These are phyloP conservation scores for Rhodotorula sp. DNA, from an alignment of 1,284 basidiomycete species.

Conservation along the genomic window DNA sequence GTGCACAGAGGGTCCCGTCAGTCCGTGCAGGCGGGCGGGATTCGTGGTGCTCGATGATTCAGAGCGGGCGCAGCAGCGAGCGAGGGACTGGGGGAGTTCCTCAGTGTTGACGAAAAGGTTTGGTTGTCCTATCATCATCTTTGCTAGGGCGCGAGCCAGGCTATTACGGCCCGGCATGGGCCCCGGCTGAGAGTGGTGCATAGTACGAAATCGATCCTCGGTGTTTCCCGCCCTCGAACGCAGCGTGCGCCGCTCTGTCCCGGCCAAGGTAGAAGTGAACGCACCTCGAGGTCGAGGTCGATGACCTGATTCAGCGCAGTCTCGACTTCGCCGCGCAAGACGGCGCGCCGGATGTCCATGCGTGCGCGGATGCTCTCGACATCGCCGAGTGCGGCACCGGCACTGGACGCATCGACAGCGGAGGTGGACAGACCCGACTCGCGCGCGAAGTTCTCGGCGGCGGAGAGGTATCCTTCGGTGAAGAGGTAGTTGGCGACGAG, in stretches of 20 bases:
- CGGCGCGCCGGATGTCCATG: conserved; percentile 88
- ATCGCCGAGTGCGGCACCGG: conserved; percentile 59
- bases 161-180: conserved; percentile 34
- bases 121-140: conserved; percentile 47
- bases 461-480: conserved; percentile 94
- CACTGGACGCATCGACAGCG: conserved; percentile 53
- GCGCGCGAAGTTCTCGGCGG: conserved; percentile 87
- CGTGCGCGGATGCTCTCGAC: conserved; percentile 89
- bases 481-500: conserved; percentile 98
- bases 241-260: neutral
- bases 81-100: conserved; percentile 3
- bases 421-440: conserved; percentile 67
- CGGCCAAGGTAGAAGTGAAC: conserved; percentile 20
- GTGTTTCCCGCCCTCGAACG: neutral
- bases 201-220: conserved; percentile 77
- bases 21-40: neutral
- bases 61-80: neutral
- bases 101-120: conserved; percentile 43
- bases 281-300: conserved; percentile 93
- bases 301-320: conserved; percentile 91
- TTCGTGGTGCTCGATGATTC: too few relatives aligned
- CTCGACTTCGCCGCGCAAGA: conserved; percentile 91
- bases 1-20: neutral
- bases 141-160: conserved; percentile 22
- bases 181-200: conserved; percentile 96